A percentile compares a stretch with the other conserved stretches of the same genome.
Evolutionary conservation across 2,329 filamentous ascomycete species (phyloP).

Genomic region (Metarhizium humberi): DNA sequence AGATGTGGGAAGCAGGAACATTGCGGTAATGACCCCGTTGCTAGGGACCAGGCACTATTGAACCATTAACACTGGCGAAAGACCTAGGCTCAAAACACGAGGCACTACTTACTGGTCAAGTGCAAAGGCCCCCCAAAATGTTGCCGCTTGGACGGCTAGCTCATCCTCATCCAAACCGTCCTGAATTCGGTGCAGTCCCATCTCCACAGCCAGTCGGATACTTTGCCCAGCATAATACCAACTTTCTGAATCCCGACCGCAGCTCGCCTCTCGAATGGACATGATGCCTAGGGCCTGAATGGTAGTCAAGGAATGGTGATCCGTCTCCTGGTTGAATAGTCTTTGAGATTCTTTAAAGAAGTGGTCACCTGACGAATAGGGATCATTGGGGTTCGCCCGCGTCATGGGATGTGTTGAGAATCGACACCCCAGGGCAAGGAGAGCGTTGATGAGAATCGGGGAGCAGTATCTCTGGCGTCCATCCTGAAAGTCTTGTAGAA

Average conservation of each 20-base stretch:
- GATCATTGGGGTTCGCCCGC: slow-evolving; percentile 51
- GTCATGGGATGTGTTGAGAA: slow-evolving; percentile 58
- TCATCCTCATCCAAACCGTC: slow-evolving; percentile 43
- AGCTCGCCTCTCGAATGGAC: slow-evolving; percentile 65
- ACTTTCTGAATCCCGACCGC: slow-evolving; percentile 61
- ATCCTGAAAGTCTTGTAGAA: slow-evolving; percentile 53
- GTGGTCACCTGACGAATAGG: slow-evolving; percentile 59
- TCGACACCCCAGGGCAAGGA: slow-evolving; percentile 57
- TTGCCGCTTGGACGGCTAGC: slow-evolving; percentile 48
- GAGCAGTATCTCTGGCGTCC: slow-evolving; percentile 59
- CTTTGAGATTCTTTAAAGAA: slow-evolving; percentile 63
- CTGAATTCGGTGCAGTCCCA: slow-evolving; percentile 53
- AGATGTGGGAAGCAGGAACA: slow-evolving; percentile 48
- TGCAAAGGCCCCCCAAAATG: slow-evolving; percentile 54
- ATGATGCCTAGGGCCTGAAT: slow-evolving; percentile 69
- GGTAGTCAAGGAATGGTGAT: slow-evolving; percentile 57
- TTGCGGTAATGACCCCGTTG: slow-evolving; percentile 51
- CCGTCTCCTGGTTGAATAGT: slow-evolving; percentile 45
- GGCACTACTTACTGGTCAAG: slow-evolving; percentile 48
- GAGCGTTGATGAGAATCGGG: slow-evolving; percentile 54
- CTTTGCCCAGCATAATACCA: slow-evolving; percentile 67
- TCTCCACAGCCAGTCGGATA: slow-evolving; percentile 61
- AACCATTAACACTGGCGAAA: slow-evolving; percentile 11
- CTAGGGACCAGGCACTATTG: slow-evolving; percentile 54
- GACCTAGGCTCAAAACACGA: not conserved